Conservation (phyloP, 2,329 filamentous ascomycete species). For the Phaeosphaeria sp. region DNA sequence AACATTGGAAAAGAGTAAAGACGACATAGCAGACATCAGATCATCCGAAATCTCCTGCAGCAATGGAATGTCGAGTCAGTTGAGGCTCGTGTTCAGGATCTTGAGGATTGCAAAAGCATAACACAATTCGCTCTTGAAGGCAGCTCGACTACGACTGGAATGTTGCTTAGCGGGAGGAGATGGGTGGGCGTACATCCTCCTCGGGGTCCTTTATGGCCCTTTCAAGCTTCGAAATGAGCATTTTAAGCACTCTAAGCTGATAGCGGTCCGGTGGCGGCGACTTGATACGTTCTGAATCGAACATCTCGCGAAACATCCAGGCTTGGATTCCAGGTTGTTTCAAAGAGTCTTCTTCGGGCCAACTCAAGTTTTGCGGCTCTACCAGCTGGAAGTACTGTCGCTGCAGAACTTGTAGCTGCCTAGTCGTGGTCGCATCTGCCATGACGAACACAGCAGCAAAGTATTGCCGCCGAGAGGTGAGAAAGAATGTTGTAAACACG, state of each 20-base stretch:
- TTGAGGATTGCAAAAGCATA: background rate
- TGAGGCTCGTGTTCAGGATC: background rate
- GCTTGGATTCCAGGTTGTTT: slow-evolving; percentile 69
- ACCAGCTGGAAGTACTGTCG: slow-evolving; percentile 82
- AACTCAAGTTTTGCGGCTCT: slow-evolving; percentile 65
- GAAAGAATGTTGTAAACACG: background rate
- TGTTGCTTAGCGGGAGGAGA: slow-evolving; percentile 21
- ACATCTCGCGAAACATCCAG: slow-evolving; percentile 70
- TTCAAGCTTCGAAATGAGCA: slow-evolving; percentile 74
- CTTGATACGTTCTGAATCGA: slow-evolving; percentile 63
- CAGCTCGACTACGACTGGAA: background rate
- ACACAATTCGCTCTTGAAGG: background rate
- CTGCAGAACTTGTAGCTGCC: slow-evolving; percentile 58
- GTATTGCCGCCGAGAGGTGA: too few relatives aligned
- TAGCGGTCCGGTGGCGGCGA: slow-evolving; percentile 73
- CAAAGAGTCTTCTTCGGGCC: slow-evolving; percentile 67
- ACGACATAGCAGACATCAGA: slow-evolving; percentile 73
- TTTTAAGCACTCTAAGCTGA: slow-evolving; percentile 74
- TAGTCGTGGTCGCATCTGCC: slow-evolving; percentile 13
- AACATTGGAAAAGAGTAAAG: slow-evolving; percentile 68
- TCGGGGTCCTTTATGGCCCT: slow-evolving; percentile 80
- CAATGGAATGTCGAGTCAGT: slow-evolving; percentile 10
- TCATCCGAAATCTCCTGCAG: slow-evolving; percentile 81
- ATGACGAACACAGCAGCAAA: too few relatives aligned
- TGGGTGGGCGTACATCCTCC: slow-evolving; percentile 74